A percentile compares a stretch with the other conserved stretches of the same genome.
These are phyloP conservation scores for Lotmaria passim DNA, from an alignment of 208 protist genomes.

Conservation along the genomic window DNA sequence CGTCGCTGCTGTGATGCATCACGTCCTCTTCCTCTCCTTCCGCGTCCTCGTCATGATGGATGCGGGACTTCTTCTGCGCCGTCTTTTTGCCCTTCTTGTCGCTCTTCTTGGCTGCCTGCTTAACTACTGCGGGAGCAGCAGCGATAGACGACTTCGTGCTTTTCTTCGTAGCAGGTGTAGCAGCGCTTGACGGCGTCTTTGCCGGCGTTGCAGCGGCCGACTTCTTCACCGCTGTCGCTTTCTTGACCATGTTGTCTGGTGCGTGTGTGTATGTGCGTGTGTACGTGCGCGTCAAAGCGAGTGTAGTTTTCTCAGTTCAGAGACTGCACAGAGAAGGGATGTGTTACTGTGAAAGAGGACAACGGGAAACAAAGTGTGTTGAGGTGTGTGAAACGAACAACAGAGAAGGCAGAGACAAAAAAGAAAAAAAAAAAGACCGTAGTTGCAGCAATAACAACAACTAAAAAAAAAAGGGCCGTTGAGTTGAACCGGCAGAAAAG, in stretches of 20 bases:
- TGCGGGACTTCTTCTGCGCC: too few relatives aligned
- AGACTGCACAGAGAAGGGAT: not conserved
- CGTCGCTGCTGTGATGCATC: not conserved
- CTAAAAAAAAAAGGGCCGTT: too few relatives aligned
- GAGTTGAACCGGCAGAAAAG: too few relatives aligned
- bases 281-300: not conserved
- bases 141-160: not conserved
- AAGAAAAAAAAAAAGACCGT: too few relatives aligned
- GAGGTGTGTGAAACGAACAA: too few relatives aligned
- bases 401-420: too few relatives aligned
- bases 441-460: too few relatives aligned
- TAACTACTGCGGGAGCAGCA: not conserved
- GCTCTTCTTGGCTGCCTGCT: slow-evolving; percentile 9
- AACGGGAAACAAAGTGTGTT: too few relatives aligned
- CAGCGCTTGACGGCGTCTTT: slow-evolving; percentile 11
- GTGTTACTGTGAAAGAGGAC: not conserved
- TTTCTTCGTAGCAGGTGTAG: not conserved
- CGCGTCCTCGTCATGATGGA: not conserved
- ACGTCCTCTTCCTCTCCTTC: slow-evolving; percentile 22
- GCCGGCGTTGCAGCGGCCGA: not conserved
- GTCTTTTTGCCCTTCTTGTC: slow-evolving; percentile 6
- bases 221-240: slow-evolving; percentile 7
- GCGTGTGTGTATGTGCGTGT: not conserved
- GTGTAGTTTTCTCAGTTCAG: not conserved
- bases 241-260: not conserved